Conservation (phyloP, 345 rosid genomes). For the Aethionema arabicum region DNA sequence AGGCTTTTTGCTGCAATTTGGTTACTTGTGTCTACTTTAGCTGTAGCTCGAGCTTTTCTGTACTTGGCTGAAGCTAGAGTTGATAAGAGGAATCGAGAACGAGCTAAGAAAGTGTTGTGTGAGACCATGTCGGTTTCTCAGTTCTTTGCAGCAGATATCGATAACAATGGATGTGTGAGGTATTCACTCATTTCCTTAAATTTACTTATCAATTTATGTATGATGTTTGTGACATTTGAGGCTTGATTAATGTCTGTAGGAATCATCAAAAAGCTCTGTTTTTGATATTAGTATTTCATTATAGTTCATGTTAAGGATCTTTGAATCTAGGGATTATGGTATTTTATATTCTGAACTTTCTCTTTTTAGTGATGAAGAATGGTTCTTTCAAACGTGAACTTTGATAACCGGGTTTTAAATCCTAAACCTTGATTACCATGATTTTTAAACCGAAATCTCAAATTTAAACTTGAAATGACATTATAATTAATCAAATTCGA, state of each 20-base stretch:
- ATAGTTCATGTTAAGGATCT: background rate
- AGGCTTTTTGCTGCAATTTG: slow-evolving; percentile 83
- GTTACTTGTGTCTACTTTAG: slow-evolving; percentile 89
- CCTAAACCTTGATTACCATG: too few species aligned
- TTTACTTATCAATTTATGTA: too few species aligned
- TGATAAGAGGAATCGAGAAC: slow-evolving; percentile 81
- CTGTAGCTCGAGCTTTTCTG: slow-evolving; percentile 84
- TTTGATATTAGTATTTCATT: background rate
- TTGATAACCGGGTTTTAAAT: too few species aligned
- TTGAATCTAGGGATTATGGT: background rate
- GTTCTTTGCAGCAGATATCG: slow-evolving; percentile 94
- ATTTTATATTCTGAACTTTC: too few species aligned
- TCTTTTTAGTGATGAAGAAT: too few species aligned
- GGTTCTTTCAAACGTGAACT: too few species aligned
- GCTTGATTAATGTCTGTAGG: background rate
- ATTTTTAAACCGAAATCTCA: too few species aligned
- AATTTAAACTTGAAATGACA: too few species aligned
- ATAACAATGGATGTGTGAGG: slow-evolving; percentile 94
- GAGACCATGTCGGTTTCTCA: slow-evolving; percentile 86
- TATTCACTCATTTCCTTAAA: slow-evolving; percentile 27
- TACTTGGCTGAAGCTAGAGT: slow-evolving; percentile 92
- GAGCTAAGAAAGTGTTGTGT: slow-evolving; percentile 86
- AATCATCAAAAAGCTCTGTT: background rate
- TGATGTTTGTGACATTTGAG: background rate
- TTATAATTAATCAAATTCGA: too few species aligned